Evolutionary conservation across 441 rosid species (phyloP).

Genomic region (Croton laevigatus): DNA sequence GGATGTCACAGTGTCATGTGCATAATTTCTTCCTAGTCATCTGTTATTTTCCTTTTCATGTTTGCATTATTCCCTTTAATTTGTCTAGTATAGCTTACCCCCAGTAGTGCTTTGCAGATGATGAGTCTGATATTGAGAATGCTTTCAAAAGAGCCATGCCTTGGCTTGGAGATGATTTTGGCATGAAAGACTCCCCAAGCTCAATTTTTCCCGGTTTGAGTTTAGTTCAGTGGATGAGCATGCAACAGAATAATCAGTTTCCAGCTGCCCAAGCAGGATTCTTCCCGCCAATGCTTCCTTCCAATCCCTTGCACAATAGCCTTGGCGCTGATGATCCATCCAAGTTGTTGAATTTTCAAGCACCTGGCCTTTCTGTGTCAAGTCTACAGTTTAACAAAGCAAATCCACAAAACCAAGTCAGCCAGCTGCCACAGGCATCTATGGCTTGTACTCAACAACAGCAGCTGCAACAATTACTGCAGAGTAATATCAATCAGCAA

Average conservation of each 20-base stretch:
- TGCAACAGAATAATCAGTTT: slow-evolving; percentile 85
- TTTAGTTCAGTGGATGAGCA: slow-evolving; percentile 98
- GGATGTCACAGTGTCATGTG: background rate
- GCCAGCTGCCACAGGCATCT: slow-evolving; percentile 64
- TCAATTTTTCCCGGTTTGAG: slow-evolving; percentile 86
- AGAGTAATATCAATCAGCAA: slow-evolving; percentile 46
- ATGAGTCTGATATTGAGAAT: slow-evolving; percentile 77
- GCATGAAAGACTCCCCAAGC: slow-evolving; percentile 71
- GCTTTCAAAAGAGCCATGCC: slow-evolving; percentile 94
- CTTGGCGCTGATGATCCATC: slow-evolving; percentile 71
- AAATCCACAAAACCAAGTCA: slow-evolving; percentile 48
- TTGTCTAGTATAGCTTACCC: slow-evolving; percentile 12
- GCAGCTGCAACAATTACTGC: slow-evolving; percentile 66
- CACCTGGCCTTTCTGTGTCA: slow-evolving; percentile 52
- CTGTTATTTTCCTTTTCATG: background rate
- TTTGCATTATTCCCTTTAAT: slow-evolving; percentile 1
- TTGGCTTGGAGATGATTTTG: slow-evolving; percentile 86
- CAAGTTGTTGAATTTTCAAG: slow-evolving; percentile 82
- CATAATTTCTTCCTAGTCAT: background rate
- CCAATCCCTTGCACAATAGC: slow-evolving; percentile 51
- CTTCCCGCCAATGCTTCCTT: slow-evolving; percentile 63
- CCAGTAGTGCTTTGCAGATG: slow-evolving; percentile 51
- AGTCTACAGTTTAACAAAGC: slow-evolving; percentile 68
- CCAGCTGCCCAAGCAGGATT: slow-evolving; percentile 70
- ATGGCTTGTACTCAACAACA: slow-evolving; percentile 78